Evolutionary conservation across 805 yeast genomes (phyloP), one percentile per base, ranked within the genome.

Genomic region (Sugiyamaella boreocaroliniensis): DNA sequence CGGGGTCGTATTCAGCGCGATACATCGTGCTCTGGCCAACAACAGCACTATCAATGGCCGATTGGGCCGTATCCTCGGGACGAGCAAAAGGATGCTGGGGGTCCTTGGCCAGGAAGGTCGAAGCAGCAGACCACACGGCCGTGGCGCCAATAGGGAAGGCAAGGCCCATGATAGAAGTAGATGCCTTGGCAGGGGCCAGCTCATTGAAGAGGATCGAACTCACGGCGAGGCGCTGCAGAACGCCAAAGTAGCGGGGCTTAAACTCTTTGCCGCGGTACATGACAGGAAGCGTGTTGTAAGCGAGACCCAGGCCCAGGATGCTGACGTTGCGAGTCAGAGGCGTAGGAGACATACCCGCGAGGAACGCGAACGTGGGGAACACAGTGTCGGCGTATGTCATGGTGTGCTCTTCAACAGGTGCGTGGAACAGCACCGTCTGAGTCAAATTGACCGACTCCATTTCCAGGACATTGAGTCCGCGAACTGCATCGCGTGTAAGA

Each of bases 1-100:
- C 73, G 1, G 74, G 74, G 47, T 70, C 74, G 49, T 61, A 66
- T 37, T 57, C 60, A 1, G 58, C 54, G 8, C 58, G 53, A 55
- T 67, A 67, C 43, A 62, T 52, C 15, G 54, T 45, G 26, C 57
- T 46, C 5, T 43, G 54, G 10, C 56, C 56, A 43, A 67, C 59
- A 12, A 67, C 44, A 14, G 57, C 47, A 14, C 19, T 29, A 59
- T 68, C 72, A 34, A 68, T 58, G 19, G 48, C 47, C n/a, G 69
- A 64, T 47, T 70, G 72, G 10, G 71, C 70, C 4, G 71, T 61
- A 18, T 42, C 51, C 8, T 49, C 60, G 2, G 64, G 63, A 7
- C 52, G 20, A 14, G 37, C 52, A 52, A 65, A 69, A 11, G 73
- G 73, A 16, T 61, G 53, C 1, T 40, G 4, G 19, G 44, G 50